Evolutionary conservation across 306 rosid species (phyloP).

Genomic region (Hippophae rhamnoides): DNA sequence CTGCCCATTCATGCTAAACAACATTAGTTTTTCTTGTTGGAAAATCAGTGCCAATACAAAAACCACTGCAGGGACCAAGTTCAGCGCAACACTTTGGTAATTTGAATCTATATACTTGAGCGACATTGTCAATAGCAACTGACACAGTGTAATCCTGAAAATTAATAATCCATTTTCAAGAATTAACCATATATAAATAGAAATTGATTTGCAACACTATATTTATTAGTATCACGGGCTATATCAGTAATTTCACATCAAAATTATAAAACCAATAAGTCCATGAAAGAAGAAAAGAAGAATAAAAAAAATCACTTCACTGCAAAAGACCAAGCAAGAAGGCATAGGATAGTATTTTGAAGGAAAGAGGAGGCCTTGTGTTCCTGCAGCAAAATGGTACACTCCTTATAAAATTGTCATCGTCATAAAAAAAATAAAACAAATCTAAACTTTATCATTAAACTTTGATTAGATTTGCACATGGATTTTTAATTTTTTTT

Average conservation of each 20-base stretch:
- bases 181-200: neutral
- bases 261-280: neutral
- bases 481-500: neutral
- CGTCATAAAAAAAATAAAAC: too few species aligned
- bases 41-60: slow-evolving; percentile 9
- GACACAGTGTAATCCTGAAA: slow-evolving; percentile 8
- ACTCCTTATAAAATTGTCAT: neutral
- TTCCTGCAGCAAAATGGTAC: neutral
- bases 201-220: neutral
- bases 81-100: slow-evolving; percentile 6
- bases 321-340: slow-evolving; percentile 6
- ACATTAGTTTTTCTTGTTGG: slow-evolving; percentile 3
- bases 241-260: neutral
- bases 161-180: neutral
- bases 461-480: neutral
- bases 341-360: slow-evolving; percentile 5
- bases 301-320: slow-evolving; percentile 1
- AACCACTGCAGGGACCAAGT: slow-evolving; percentile 7
- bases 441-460: neutral
- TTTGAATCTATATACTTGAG: slow-evolving; percentile 1
- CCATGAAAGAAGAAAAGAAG: too few species aligned
- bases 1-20: slow-evolving; percentile 3
- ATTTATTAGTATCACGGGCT: too few species aligned
- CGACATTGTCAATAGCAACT: neutral
- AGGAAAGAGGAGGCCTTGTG: slow-evolving; percentile 12